Evolutionary conservation across 2,329 filamentous ascomycete species (phyloP).

Genomic region (Sporothrix inflata): DNA sequence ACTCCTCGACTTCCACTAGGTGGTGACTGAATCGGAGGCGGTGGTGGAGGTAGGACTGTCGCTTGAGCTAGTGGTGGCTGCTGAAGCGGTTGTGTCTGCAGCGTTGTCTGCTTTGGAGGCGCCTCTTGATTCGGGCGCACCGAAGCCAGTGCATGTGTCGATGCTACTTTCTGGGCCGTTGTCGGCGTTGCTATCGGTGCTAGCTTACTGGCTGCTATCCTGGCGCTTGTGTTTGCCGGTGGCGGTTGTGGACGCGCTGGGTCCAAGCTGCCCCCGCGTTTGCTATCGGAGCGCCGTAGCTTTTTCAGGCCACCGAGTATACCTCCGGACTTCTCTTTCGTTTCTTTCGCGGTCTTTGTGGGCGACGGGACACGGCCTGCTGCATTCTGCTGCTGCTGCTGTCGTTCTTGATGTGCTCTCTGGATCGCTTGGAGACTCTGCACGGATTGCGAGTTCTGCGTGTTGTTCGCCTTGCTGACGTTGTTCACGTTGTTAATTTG

Average conservation of each 20-base stretch:
- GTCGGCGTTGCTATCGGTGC: neutral
- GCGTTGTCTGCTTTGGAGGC: neutral
- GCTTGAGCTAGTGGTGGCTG: neutral
- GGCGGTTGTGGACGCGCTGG: neutral
- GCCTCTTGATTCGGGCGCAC: too few species aligned
- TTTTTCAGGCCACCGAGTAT: constrained; percentile 21
- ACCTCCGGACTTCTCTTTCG: neutral
- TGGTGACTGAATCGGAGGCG: constrained; percentile 3
- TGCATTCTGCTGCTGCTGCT: neutral
- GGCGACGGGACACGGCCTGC: neutral
- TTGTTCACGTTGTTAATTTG: neutral
- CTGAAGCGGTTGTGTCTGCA: neutral
- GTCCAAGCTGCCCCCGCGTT: neutral
- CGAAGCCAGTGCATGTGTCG: neutral
- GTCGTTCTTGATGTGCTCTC: neutral
- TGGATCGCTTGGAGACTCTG: constrained; percentile 13
- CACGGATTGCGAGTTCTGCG: neutral
- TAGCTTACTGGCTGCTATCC: neutral
- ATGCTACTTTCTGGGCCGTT: neutral
- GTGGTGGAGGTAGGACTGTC: neutral
- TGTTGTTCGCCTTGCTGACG: too few species aligned
- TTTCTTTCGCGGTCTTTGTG: neutral
- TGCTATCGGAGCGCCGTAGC: constrained; percentile 23
- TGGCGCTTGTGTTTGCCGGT: neutral
- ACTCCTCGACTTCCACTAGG: neutral